phyloP scores from a whole-genome alignment of 1,139 yeast species.

The Pichia sp. region DNA sequence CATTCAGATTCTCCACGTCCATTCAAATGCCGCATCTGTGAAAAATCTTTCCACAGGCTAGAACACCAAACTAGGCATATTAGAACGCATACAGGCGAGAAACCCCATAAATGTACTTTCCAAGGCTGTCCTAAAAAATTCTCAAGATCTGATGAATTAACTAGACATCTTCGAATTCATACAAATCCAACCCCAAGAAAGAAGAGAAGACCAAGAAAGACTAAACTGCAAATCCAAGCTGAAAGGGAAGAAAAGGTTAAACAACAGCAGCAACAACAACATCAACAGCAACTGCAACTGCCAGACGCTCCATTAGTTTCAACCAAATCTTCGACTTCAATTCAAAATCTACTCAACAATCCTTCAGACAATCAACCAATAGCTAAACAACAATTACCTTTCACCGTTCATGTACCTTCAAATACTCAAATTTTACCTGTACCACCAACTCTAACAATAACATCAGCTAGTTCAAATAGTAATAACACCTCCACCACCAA shows the following conservation, averaged over 20 bases:
- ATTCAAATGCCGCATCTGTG: constrained; percentile 86
- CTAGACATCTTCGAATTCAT: constrained; percentile 84
- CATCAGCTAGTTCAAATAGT: too few relatives aligned
- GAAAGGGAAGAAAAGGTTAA: constrained; percentile 5
- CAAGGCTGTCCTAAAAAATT: constrained; percentile 85
- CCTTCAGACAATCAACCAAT: neutral
- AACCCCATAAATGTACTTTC: constrained; percentile 81
- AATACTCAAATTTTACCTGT: constrained; percentile 6
- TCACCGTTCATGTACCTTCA: constrained; percentile 1
- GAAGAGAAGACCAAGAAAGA: constrained; percentile 25
- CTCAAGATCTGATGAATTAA: constrained; percentile 82
- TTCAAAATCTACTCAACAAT: neutral
- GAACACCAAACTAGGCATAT: constrained; percentile 95
- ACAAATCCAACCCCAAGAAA: constrained; percentile 52
- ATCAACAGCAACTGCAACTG: neutral
- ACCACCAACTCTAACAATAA: constrained; percentile 1
- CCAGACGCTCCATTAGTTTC: too few relatives aligned
- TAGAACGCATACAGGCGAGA: constrained; percentile 92
- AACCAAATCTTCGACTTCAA: neutral
- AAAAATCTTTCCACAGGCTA: constrained; percentile 82
- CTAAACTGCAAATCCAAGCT: constrained; percentile 12
- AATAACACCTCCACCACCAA: neutral
- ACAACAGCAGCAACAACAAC: constrained; percentile 4
- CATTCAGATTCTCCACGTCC: constrained; percentile 41
- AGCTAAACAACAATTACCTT: neutral